A percentile compares a stretch with the other conserved stretches of the same genome.
Evolutionary conservation across 129 eudicot species (phyloP).

Genomic region (Tagetes patula): DNA sequence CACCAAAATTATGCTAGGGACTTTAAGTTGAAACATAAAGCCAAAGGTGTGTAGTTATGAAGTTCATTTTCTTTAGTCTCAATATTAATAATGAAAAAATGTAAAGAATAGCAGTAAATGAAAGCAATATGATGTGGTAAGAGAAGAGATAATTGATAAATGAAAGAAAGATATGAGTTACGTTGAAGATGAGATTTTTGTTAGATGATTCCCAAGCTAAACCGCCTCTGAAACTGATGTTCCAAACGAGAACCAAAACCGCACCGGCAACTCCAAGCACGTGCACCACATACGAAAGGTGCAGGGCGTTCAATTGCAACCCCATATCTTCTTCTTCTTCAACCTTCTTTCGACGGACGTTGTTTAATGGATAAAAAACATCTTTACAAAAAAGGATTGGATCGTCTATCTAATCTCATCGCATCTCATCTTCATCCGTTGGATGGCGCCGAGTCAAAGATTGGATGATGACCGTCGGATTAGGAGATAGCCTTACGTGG

Average conservation of each 20-base stretch:
- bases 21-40: neutral
- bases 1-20: too few species aligned
- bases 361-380: neutral
- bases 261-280: constrained; percentile 57
- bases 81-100: neutral
- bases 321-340: constrained; percentile 46
- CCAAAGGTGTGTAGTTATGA: neutral
- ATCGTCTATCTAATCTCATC: neutral
- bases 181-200: constrained; percentile 87
- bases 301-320: constrained; percentile 50
- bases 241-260: constrained; percentile 78
- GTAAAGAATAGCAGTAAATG: neutral
- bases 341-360: neutral
- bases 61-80: neutral
- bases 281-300: constrained; percentile 62
- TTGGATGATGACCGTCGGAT: constrained; percentile 28
- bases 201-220: constrained; percentile 79
- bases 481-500: constrained; percentile 7
- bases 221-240: constrained; percentile 79
- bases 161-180: constrained; percentile 2
- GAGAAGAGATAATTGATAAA: neutral
- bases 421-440: constrained; percentile 23
- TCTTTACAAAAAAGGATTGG: too few species aligned
- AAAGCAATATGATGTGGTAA: neutral
- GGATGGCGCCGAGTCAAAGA: constrained; percentile 16